phyloP scores from a whole-genome alignment of 2,329 filamentous ascomycete genomes.

The Aspergillus sp. region DNA sequence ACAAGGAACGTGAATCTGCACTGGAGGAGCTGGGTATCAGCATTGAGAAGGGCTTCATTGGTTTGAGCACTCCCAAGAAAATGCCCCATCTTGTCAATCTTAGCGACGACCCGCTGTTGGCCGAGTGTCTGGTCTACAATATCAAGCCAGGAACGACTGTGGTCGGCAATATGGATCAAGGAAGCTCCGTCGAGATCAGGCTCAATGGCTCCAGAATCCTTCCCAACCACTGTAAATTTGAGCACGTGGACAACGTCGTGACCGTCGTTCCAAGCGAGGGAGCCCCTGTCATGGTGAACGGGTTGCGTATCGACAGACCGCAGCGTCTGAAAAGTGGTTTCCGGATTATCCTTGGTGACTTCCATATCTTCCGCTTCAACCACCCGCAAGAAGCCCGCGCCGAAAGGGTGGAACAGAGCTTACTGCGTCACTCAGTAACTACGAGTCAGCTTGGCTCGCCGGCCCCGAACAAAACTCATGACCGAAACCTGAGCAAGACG shows the following conservation, averaged over 20 bases:
- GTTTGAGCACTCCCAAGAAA: constrained; percentile 91
- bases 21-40: constrained; percentile 96
- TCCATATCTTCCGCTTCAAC: constrained; percentile 98
- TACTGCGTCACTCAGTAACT: constrained; percentile 72
- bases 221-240: constrained; percentile 85
- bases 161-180: constrained; percentile 86
- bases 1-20: constrained; percentile 91
- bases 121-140: constrained; percentile 96
- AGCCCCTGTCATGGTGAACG: constrained; percentile 98
- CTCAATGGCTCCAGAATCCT: constrained; percentile 90
- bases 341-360: constrained; percentile 91
- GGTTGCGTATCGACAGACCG: constrained; percentile 75
- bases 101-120: constrained; percentile 85
- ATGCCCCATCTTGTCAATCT: constrained; percentile 98
- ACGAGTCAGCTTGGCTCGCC: constrained; percentile 56
- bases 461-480: constrained; percentile 57
- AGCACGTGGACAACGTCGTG: constrained; percentile 88
- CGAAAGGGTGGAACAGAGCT: constrained; percentile 78
- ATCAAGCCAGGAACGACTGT: constrained; percentile 90
- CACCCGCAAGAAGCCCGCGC: constrained; percentile 92
- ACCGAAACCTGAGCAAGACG: constrained; percentile 68
- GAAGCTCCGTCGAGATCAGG: constrained; percentile 75
- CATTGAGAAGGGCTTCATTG: constrained; percentile 96
- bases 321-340: constrained; percentile 84
- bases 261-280: constrained; percentile 80